Conservation (phyloP, 129 eudicot species). For the Flaveria bidentis region DNA sequence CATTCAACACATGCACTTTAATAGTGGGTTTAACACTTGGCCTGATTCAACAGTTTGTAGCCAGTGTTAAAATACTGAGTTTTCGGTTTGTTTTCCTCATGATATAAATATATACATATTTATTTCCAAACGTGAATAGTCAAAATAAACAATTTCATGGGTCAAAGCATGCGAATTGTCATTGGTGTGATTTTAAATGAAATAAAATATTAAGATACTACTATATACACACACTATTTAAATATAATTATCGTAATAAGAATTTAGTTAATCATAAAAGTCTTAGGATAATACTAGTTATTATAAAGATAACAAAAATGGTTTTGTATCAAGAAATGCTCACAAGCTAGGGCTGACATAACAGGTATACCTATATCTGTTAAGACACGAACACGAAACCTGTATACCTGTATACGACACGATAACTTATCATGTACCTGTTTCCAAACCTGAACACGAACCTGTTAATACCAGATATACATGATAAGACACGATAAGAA, state of each 20-base stretch:
- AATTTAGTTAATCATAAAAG: background rate
- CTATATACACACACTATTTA: background rate
- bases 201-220: background rate
- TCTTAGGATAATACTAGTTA: background rate
- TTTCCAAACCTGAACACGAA: too few species aligned
- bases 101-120: background rate
- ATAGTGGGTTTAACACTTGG: too few species aligned
- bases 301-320: background rate
- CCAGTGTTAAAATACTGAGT: too few species aligned
- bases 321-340: background rate
- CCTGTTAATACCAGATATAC: too few species aligned
- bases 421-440: too few species aligned
- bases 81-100: background rate
- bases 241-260: background rate
- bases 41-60: too few species aligned
- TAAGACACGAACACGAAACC: too few species aligned
- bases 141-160: slow-evolving; percentile 24
- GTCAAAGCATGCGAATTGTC: slow-evolving; percentile 21
- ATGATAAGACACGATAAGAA: too few species aligned
- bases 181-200: slow-evolving; percentile 24
- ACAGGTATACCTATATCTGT: too few species aligned
- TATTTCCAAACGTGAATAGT: slow-evolving; percentile 21
- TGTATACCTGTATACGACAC: too few species aligned
- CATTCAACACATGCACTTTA: too few species aligned
- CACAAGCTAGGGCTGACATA: too few species aligned